Base-by-base conservation (phyloP, 1,284 basidiomycete genomes). In the Ustilago bromivora region DNA sequence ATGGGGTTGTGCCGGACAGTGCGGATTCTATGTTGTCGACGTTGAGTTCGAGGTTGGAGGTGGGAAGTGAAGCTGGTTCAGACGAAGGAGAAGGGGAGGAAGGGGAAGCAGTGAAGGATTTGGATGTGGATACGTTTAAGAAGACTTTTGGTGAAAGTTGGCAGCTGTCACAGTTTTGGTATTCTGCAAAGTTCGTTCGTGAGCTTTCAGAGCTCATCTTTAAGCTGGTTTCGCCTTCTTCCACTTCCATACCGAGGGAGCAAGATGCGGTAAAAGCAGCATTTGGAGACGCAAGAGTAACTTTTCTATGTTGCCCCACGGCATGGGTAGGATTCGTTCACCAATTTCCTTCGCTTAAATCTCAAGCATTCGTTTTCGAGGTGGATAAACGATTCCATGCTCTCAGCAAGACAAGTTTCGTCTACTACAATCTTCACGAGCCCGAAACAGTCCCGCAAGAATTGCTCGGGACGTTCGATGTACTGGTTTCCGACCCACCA, bases 231-330 rank as follows among this genome's bases (percentile, higher is more conserved):
- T 60, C 56, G 0, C 38, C 60, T n/a, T 51, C 61, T 10, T 46
- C 47, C 5, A 2, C 57, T 17, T 28, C 28, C 23, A 57, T 67
- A 13, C 53, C 65, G 7, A 28, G 38, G 19, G 49, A 61, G 35
- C 1, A n/a, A 4, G 34, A 36, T 2, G 53, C 17, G 2, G 41
- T 72, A 11, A 61, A 49, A 28, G 11, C 15, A 28, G 52, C 49
- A 32, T 67, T 65, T 34, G 66, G 62, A 11, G 23, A 46, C n/a
- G 62, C 63, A 8, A 43, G 55, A 10, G 61, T 86, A 49, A 85
- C 78, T 7, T 86, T 86, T 74, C 77, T 86, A n/a, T 85, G 79
- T 63, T 86, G 82, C 31, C 86, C 86, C 4, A 86, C 86, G 0
- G 82, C 78, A 9, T 86, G 81, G 80, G 83, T 86, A 38, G 84